Conservation (phyloP, 2,329 filamentous ascomycete genomes). For the Aureobasidium pullulans region DNA sequence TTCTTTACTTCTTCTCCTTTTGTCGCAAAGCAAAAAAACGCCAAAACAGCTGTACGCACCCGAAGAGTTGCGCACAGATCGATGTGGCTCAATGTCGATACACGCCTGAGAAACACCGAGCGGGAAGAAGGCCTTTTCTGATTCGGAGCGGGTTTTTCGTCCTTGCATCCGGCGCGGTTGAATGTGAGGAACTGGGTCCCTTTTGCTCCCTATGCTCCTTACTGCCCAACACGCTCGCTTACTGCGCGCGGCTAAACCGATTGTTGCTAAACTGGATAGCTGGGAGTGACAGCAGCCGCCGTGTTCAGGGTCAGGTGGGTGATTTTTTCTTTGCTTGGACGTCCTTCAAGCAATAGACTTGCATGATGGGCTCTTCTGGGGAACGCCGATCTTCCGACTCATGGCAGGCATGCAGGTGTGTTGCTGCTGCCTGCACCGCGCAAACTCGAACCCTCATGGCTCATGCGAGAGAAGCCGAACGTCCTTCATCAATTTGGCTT, state of each 20-base stretch:
- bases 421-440: neutral
- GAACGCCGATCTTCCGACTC: neutral
- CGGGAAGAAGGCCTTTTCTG: neutral
- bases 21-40: too few species aligned
- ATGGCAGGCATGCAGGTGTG: constrained; percentile 10
- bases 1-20: neutral
- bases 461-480: neutral
- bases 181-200: neutral
- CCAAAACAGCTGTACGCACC: neutral
- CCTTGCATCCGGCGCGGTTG: constrained; percentile 9
- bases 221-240: constrained; percentile 9
- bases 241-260: neutral
- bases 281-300: neutral
- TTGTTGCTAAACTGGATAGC: neutral
- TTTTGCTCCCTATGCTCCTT: neutral
- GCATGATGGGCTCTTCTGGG: neutral
- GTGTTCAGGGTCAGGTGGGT: neutral
- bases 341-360: neutral
- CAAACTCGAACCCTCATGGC: neutral
- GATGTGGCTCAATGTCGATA: neutral
- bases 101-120: neutral
- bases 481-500: neutral
- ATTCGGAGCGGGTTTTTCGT: neutral
- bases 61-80: neutral
- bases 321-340: neutral